Evolutionary conservation across 1,284 basidiomycete species (phyloP), one percentile per base, ranked within the genome.

Genomic region (Cryptococcus sp.): DNA sequence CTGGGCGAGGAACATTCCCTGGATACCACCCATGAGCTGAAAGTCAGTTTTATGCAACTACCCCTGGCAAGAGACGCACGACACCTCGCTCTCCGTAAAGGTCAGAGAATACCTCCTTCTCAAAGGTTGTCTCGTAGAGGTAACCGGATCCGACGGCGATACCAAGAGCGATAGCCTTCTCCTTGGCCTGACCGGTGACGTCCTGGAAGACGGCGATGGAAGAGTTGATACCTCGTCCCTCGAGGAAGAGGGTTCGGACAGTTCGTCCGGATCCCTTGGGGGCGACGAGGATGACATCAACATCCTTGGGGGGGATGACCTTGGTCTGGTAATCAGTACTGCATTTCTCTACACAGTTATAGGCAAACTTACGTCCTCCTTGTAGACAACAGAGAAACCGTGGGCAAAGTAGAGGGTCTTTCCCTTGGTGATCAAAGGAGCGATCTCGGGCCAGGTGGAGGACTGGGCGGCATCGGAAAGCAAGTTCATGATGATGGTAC

Each of bases 361-460:
- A 36, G 21, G 16, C 24, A 7, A 7, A 71, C 72, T 68, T 54
- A 74, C 72, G 78, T 98, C 91, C 21, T 98, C 85, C 82, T 94
- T 91, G 86, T 88, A 99, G 62, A 98, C 91, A 65, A 98, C 84
- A 63, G 93, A 98, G 86, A 99, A 99, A 72, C 96, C 96, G 78
- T 99, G 96, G 7, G 93, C 91, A 81, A 98, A 99, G 86, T 98
- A 98, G 63, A 99, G 86, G 22, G 96, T 98, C 84, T 98, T 98
- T 78, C 91, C 93, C 83, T 94, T 92, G 78, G 91, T 97, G 80
- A 98, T 91, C 65, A 92, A 82, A 57, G 93, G 91, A 42, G 85
- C 86, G 68, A 99, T 72, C 57, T 83, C 79, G 45, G 85, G 80
- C 94, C 94, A 99, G 36, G 92, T 97, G 74, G 87, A 83, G 28